Base-by-base conservation (phyloP, 495 filamentous ascomycete species). In the Aspergillus affinis region DNA sequence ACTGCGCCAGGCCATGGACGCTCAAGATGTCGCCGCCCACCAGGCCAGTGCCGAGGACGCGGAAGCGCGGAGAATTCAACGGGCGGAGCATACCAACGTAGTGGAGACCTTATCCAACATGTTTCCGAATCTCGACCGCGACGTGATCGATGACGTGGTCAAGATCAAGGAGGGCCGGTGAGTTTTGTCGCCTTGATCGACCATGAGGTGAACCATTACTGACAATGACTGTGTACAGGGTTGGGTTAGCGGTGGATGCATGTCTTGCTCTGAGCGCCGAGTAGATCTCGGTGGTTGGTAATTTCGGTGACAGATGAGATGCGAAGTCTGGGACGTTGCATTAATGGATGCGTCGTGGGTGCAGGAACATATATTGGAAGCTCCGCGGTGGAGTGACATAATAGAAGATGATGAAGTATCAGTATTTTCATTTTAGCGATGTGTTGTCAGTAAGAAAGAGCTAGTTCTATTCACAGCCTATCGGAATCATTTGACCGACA, bases 21-120 rank as follows among this genome's bases (percentile, higher is more conserved):
- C 91, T 7, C 91, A 96, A 75, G 93, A 98, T 70, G 89, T 92
- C 30, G 94, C 92, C n/a, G 93, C 92, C 20, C 82, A 90, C 17
- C 94, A 98, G 70, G 95, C 95, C 3, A 94, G 90, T 58, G 93
- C 91, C 0, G 94, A 99, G 73, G 85, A 86, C 29, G 95, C 92
- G 10, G 91, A 98, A 72, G 93, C 93, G 29, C 86, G 89, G 51
- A 81, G 89, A 48, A 89, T 99, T 61, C 88, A 93, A 59, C 81
- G 87, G 51, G 87, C 84, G 32, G 94, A 99, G 78, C 92, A 98
- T 70, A 80, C 84, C 47, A 90, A 90, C 68, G 87, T 99, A 6
- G 94, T 98, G 1, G 93, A 97, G 67, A 96, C 91, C 17, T 75
- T 97, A 47, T 86, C 89, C 19, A 88, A 90, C 52, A 96, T 97